phyloP scores from a whole-genome alignment of 768 basidiomycete species.

The Tricholoma hemisulphureum region DNA sequence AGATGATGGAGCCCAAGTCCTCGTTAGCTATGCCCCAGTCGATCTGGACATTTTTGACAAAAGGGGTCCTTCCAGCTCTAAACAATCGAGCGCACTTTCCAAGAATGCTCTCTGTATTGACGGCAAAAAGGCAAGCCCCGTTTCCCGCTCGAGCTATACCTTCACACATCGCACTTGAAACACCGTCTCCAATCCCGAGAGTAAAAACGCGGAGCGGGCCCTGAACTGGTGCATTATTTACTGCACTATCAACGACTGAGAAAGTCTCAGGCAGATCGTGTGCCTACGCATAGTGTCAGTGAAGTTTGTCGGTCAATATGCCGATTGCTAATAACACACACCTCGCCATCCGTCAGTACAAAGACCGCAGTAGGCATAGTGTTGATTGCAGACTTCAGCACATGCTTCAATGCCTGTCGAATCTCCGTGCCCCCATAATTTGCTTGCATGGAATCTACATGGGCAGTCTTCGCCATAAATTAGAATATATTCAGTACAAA shows the following conservation, averaged over 20 bases:
- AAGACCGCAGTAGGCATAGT: slow-evolving; percentile 49
- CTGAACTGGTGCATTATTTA: slow-evolving; percentile 25
- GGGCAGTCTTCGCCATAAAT: slow-evolving; percentile 30
- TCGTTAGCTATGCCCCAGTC: slow-evolving; percentile 48
- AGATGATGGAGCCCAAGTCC: slow-evolving; percentile 7
- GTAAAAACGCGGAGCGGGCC: slow-evolving; percentile 51
- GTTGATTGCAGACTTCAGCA: slow-evolving; percentile 33
- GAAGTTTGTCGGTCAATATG: background rate
- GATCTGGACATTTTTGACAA: slow-evolving; percentile 43
- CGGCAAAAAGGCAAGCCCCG: slow-evolving; percentile 49
- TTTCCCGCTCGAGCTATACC: slow-evolving; percentile 54
- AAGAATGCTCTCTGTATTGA: slow-evolving; percentile 42
- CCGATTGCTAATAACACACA: slow-evolving; percentile 15
- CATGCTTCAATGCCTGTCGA: slow-evolving; percentile 35
- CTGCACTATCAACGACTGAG: slow-evolving; percentile 27
- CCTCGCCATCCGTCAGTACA: slow-evolving; percentile 58
- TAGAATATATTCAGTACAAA: background rate
- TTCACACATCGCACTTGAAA: slow-evolving; percentile 52
- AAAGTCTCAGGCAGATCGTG: slow-evolving; percentile 25
- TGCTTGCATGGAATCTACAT: slow-evolving; percentile 41
- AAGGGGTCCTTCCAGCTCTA: slow-evolving; percentile 47
- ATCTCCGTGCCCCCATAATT: slow-evolving; percentile 54
- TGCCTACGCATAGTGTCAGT: background rate
- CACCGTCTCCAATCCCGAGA: slow-evolving; percentile 53
- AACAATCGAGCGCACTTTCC: slow-evolving; percentile 51